phyloP scores from a whole-genome alignment of 352 stramenopile species.

The Pythium sukuiense region DNA sequence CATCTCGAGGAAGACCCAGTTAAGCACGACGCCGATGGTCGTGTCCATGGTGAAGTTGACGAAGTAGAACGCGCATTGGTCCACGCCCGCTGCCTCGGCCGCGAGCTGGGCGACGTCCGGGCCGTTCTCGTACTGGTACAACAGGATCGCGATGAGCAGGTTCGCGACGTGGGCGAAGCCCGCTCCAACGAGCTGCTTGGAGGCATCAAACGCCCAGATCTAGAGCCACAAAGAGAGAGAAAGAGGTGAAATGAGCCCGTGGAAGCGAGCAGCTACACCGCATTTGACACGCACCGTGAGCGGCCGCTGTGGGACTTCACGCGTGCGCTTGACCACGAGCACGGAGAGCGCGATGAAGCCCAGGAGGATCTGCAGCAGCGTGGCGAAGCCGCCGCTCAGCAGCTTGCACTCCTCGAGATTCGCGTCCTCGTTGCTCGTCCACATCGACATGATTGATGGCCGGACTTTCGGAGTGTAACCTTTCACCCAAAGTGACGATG shows the following conservation, averaged over 20 bases:
- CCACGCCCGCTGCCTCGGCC: constrained; percentile 23
- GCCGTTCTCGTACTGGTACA: constrained; percentile 63
- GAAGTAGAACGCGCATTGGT: constrained; percentile 87
- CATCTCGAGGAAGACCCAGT: constrained; percentile 72
- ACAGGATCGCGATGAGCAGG: constrained; percentile 83
- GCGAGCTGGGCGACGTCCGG: constrained; percentile 35
- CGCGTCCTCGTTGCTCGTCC: constrained; percentile 26
- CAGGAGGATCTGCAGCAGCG: constrained; percentile 71
- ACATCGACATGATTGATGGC: background rate
- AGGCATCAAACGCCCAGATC: constrained; percentile 83
- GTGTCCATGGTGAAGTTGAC: constrained; percentile 89
- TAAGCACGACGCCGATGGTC: constrained; percentile 82
- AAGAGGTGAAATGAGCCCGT: background rate
- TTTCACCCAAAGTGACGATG: background rate
- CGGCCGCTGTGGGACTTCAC: constrained; percentile 72
- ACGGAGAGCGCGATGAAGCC: constrained; percentile 84
- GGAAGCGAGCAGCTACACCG: constrained; percentile 5
- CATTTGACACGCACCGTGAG: constrained; percentile 47
- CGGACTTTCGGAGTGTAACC: background rate
- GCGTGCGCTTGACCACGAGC: constrained; percentile 71
- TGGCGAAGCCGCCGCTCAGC: constrained; percentile 75
- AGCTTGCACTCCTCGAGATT: constrained; percentile 74
- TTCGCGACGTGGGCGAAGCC: constrained; percentile 85
- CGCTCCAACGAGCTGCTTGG: constrained; percentile 85
- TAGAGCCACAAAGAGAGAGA: constrained; percentile 8